Evolutionary conservation across 2,329 filamentous ascomycete genomes (phyloP).

Genomic region (Botrytis fabae): DNA sequence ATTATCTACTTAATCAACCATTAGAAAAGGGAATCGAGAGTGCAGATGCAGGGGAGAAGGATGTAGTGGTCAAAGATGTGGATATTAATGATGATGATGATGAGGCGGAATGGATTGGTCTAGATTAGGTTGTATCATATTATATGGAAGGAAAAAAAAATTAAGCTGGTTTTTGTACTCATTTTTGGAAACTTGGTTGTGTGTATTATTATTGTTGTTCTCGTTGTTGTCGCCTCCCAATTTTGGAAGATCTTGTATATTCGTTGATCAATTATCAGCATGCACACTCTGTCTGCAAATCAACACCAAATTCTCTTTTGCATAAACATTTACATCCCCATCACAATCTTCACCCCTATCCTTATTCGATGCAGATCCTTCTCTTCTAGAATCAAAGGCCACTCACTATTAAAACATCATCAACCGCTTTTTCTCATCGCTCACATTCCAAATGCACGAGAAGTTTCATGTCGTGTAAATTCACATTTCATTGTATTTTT

Average conservation of each 20-base stretch:
- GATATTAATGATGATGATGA: slow-evolving; percentile 41
- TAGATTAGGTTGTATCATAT: slow-evolving; percentile 44
- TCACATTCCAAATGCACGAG: neutral
- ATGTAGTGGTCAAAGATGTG: slow-evolving; percentile 39
- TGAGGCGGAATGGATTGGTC: slow-evolving; percentile 55
- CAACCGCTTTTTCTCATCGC: neutral
- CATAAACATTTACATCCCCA: neutral
- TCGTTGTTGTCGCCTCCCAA: neutral
- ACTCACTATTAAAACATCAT: neutral
- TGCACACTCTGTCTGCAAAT: neutral
- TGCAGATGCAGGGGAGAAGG: slow-evolving; percentile 42
- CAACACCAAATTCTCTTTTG: neutral
- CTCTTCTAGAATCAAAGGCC: fast-evolving
- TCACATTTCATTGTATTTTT: neutral
- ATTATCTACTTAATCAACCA: slow-evolving; percentile 69
- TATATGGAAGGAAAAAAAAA: slow-evolving; percentile 6
- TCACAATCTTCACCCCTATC: no score
- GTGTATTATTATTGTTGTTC: neutral
- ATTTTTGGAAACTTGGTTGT: neutral
- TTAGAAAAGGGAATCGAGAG: slow-evolving; percentile 37
- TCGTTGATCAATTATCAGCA: neutral
- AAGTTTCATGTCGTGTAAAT: neutral
- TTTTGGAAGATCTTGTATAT: neutral
- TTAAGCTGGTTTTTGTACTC: neutral
- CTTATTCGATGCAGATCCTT: neutral